Percentiles rank a stretch among this genome's conserved stretches.
phyloP scores from a whole-genome alignment of 2,329 filamentous ascomycete species.

The Colletotrichum tofieldiae region DNA sequence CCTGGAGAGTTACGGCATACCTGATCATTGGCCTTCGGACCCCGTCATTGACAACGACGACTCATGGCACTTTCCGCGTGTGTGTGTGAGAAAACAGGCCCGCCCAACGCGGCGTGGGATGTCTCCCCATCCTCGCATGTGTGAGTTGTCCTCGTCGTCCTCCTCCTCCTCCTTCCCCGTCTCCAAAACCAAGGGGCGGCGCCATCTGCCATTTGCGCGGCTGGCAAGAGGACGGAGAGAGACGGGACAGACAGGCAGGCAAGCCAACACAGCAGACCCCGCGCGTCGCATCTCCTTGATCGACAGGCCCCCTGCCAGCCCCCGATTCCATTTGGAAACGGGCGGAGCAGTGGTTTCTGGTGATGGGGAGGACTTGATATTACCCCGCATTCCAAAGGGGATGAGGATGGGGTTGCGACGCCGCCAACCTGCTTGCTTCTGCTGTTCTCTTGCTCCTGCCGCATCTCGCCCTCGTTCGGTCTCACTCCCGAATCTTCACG shows the following conservation, averaged over 20 bases:
- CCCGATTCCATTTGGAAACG: constrained; percentile 4
- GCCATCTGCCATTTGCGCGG: not conserved
- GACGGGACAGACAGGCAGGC: not conserved
- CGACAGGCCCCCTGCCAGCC: not conserved
- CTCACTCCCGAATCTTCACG: constrained; percentile 7
- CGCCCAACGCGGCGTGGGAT: not conserved
- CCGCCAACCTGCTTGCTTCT: constrained; percentile 5
- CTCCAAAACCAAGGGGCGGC: not conserved
- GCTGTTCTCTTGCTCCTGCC: not conserved
- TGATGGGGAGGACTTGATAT: not conserved
- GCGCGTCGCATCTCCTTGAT: constrained; percentile 3
- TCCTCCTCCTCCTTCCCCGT: not conserved
- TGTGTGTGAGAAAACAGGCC: not conserved
- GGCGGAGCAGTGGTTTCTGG: not conserved
- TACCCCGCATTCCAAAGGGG: constrained; percentile 20
- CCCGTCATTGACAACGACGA: not conserved
- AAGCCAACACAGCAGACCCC: constrained; percentile 8
- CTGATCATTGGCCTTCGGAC: not conserved
- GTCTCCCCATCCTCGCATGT: not conserved
- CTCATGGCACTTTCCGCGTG: not conserved
- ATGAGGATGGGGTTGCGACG: not conserved
- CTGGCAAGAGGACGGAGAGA: not conserved
- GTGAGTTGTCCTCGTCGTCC: not conserved
- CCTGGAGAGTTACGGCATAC: not conserved
- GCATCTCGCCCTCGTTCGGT: not conserved